Base-by-base conservation (phyloP, 1,284 basidiomycete species). In the Fomitopsis pinicola region DNA sequence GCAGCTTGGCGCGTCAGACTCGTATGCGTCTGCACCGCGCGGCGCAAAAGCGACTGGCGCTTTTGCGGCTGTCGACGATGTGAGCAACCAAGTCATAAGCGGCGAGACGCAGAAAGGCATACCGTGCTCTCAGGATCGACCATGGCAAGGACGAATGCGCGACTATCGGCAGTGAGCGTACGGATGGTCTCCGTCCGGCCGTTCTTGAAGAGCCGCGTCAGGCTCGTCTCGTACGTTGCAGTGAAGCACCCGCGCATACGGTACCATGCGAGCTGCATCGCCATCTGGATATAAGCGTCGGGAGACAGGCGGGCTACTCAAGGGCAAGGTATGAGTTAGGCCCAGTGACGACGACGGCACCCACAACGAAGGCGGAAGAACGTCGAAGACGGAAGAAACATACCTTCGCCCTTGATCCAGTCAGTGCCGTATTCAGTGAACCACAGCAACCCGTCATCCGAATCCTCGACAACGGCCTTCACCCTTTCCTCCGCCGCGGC, bases 101-200 rank as follows among this genome's bases (percentile, higher is more conserved):
- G 2, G 35, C 12, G 45, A 48, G 44, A 44, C 42, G 50, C 22
- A 55, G 12, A 53, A 55, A 28, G n/a, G 54, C 80, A 42, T 69
- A 90, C 88, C 38, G 81, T 73, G 17, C 70, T 71, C 19, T 74
- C 70, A 2, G 82, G 75, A 66, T 92, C 82, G 17, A 79, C 73
- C 89, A 96, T 94, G 2, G 85, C 82, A 52, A 91, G 83, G 12
- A 97, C 90, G 77, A 92, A 97, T 3, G 80, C 80, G 61, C 92
- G 84, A 62, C 88, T 90, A 68, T 97, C 92, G 35, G 78, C 78
- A 57, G 88, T 92, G 50, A 93, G 82, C 0, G 89, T 86, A 46
- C 96, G 86, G 59, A 98, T 91, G 1, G 94, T 95, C 71, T 99
- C 97, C 0, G 97, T 98, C 14, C 97, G 86, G 8, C 95, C 97